Evolutionary conservation across 208 protist species (phyloP).

Genomic region (Trypanosoma caninum): DNA sequence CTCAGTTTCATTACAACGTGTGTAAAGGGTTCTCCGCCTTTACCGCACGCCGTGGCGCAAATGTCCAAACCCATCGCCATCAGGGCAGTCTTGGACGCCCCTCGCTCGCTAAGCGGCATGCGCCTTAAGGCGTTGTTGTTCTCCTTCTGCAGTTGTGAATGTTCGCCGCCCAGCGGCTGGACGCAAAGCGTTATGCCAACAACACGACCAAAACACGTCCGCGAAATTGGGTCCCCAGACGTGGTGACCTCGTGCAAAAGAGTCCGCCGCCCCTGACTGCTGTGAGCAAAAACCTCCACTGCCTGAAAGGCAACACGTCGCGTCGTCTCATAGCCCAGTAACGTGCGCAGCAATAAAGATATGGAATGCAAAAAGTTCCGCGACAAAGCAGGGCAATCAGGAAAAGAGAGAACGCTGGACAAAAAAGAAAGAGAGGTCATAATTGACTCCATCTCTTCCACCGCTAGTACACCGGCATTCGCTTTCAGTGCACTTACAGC

Average conservation of each 20-base stretch:
- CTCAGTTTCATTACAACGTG: slow-evolving; percentile 25
- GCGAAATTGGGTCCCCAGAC: slow-evolving; percentile 47
- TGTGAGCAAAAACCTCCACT: slow-evolving; percentile 27
- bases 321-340: slow-evolving; percentile 31
- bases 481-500: slow-evolving; percentile 9
- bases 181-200: slow-evolving; percentile 49
- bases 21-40: slow-evolving; percentile 25
- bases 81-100: slow-evolving; percentile 1
- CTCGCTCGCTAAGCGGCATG: slow-evolving; percentile 16
- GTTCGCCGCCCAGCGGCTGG: slow-evolving; percentile 11
- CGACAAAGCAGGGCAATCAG: slow-evolving; percentile 6
- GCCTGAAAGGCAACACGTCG: slow-evolving; percentile 33
- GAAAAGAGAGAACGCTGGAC: slow-evolving; percentile 36
- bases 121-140: slow-evolving; percentile 8
- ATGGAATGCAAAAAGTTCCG: slow-evolving; percentile 25
- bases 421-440: slow-evolving; percentile 40
- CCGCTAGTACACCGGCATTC: slow-evolving; percentile 9
- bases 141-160: slow-evolving; percentile 7
- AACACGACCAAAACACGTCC: slow-evolving; percentile 66
- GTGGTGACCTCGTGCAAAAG: slow-evolving; percentile 55
- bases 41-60: slow-evolving; percentile 20
- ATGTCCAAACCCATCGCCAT: slow-evolving; percentile 20
- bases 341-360: slow-evolving; percentile 33
- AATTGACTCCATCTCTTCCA: slow-evolving; percentile 29
- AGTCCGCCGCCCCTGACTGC: slow-evolving; percentile 41